A percentile compares a stretch with the other conserved stretches of the same genome.
Conservation (phyloP, 768 basidiomycete genomes). For the Trichaptum fuscoviolaceum region DNA sequence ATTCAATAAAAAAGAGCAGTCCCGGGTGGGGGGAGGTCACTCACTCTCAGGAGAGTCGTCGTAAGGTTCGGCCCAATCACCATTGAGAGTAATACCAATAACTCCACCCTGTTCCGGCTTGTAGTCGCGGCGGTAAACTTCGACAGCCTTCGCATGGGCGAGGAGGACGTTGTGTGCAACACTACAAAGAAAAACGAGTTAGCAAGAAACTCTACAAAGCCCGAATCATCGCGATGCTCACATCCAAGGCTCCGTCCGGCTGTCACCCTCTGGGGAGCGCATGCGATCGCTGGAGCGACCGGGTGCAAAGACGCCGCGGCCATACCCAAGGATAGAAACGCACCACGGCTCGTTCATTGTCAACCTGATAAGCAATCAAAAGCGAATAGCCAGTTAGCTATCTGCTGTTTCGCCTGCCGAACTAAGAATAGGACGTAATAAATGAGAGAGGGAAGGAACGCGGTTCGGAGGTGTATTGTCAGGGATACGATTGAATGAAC, state of each 20-base stretch:
- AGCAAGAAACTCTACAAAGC: conserved; percentile 3
- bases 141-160: conserved; percentile 62
- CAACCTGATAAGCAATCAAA: conserved; percentile 34
- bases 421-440: not conserved
- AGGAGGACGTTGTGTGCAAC: conserved; percentile 65
- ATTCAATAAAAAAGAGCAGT: not conserved
- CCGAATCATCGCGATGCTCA: conserved; percentile 26
- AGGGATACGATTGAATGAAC: not conserved
- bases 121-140: conserved; percentile 63
- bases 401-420: not conserved
- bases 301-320: conserved; percentile 65
- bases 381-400: not conserved
- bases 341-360: conserved; percentile 79
- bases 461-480: not conserved
- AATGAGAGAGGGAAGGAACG: not conserved
- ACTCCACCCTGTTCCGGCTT: conserved; percentile 55
- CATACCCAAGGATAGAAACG: conserved; percentile 65
- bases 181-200: conserved; percentile 27
- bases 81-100: conserved; percentile 78
- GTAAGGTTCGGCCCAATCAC: conserved; percentile 72
- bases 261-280: conserved; percentile 56
- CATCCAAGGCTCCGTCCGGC: conserved; percentile 67
- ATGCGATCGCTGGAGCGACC: conserved; percentile 61
- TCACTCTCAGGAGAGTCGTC: conserved; percentile 63
- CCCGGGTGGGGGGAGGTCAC: conserved; percentile 18